A percentile compares a stretch with the other conserved stretches of the same genome.
Conservation (phyloP, 768 basidiomycete species). For the Phylloporus scabripes region DNA sequence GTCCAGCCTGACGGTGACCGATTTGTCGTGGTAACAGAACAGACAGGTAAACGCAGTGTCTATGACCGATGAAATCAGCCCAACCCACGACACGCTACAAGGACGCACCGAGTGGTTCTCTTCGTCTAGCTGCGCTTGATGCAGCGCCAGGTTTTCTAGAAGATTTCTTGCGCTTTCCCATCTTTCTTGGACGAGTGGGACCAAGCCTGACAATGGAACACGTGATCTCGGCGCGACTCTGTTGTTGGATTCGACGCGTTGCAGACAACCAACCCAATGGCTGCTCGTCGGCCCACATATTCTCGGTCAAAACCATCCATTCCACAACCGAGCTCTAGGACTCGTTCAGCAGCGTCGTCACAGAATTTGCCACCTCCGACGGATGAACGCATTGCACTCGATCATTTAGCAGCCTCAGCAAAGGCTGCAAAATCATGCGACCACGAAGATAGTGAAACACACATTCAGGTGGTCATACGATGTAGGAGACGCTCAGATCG, state of each 20-base stretch:
- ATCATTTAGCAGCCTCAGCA: conserved; percentile 20
- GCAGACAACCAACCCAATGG: conserved; percentile 40
- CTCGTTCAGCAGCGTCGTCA: conserved; percentile 42
- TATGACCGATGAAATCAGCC: conserved; percentile 27
- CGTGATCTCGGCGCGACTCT: conserved; percentile 33
- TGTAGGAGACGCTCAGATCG: conserved; percentile 82
- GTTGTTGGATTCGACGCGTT: conserved; percentile 29
- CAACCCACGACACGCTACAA: not conserved
- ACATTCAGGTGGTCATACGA: conserved; percentile 91
- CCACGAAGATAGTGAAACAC: conserved; percentile 55
- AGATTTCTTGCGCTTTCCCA: conserved; percentile 92
- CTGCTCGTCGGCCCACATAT: conserved; percentile 53
- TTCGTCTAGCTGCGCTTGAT: conserved; percentile 55
- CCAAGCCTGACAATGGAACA: not conserved
- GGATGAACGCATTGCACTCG: conserved; percentile 15
- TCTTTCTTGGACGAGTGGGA: conserved; percentile 22
- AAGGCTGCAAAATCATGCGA: conserved; percentile 25
- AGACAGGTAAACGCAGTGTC: conserved; percentile 83
- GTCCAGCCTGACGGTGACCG: conserved; percentile 79
- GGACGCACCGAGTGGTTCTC: conserved; percentile 63
- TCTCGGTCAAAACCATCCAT: conserved; percentile 36
- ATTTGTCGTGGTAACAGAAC: conserved; percentile 88
- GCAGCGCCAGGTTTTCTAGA: conserved; percentile 67
- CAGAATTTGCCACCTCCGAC: conserved; percentile 23
- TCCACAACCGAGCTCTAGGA: conserved; percentile 35